phyloP scores from a whole-genome alignment of 768 basidiomycete genomes.

The Podaxis sp. region DNA sequence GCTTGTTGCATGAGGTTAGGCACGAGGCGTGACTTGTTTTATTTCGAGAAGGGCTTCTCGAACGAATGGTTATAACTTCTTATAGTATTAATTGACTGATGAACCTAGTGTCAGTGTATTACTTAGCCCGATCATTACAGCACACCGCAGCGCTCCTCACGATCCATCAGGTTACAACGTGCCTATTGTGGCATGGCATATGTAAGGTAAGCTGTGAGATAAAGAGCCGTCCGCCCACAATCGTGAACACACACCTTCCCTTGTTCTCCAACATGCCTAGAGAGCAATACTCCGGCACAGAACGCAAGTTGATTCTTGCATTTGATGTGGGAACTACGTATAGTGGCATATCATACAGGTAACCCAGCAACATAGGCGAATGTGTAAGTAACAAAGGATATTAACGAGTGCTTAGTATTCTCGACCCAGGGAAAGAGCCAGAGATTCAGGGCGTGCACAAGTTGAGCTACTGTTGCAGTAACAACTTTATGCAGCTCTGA shows the following conservation, averaged over 20 bases:
- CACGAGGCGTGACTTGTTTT: neutral
- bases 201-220: neutral
- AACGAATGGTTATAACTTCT: neutral
- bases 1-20: neutral
- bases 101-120: neutral
- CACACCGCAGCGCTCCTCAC: neutral
- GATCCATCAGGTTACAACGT: neutral
- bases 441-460: conserved; percentile 26
- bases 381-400: conserved; percentile 23
- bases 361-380: neutral
- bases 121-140: neutral
- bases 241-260: neutral
- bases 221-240: neutral
- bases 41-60: neutral
- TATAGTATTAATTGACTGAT: neutral
- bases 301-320: conserved; percentile 14
- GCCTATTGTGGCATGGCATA: neutral
- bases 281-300: conserved; percentile 8
- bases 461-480: conserved; percentile 14
- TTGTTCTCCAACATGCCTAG: neutral
- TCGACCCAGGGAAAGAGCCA: conserved; percentile 26
- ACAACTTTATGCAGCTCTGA: neutral
- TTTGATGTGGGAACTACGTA: conserved; percentile 19
- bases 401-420: conserved; percentile 19
- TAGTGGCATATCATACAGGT: conserved; percentile 19